These are phyloP conservation scores for Phytophthora pluvialis DNA, from an alignment of 352 stramenopile genomes.

Conservation along the genomic window DNA sequence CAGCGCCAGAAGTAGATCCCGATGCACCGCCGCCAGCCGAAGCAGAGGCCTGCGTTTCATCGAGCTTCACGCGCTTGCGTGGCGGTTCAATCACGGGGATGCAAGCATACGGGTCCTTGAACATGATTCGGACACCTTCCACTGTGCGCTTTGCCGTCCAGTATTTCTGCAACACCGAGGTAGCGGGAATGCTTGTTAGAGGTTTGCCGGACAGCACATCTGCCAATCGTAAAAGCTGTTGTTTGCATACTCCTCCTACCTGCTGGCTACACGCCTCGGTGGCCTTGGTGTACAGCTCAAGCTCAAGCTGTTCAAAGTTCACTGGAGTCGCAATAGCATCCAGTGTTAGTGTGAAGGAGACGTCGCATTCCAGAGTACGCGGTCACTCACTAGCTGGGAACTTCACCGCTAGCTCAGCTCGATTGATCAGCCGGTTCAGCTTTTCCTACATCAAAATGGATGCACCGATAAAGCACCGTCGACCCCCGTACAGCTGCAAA, in stretches of 20 bases:
- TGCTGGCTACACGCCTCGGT: conserved; percentile 65
- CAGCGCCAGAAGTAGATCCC: conserved; percentile 3
- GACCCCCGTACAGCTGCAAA: not conserved
- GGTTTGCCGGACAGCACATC: no score
- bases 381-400: conserved; percentile 57
- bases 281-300: conserved; percentile 78
- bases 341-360: not conserved
- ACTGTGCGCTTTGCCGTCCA: conserved; percentile 78
- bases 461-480: no score
- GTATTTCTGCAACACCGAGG: conserved; percentile 45
- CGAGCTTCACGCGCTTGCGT: conserved; percentile 69
- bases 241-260: conserved; percentile 26
- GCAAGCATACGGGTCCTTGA: conserved; percentile 81
- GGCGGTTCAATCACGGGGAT: conserved; percentile 70
- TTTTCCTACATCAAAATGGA: conserved; percentile 65
- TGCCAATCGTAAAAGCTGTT: not conserved
- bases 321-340: conserved; percentile 37
- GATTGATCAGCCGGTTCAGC: conserved; percentile 82
- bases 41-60: conserved; percentile 36
- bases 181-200: no score
- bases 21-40: conserved; percentile 12
- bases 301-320: conserved; percentile 87
- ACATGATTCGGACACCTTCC: conserved; percentile 79
- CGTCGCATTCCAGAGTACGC: not conserved
- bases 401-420: conserved; percentile 83